These are phyloP conservation scores for Emiliania huxleyi DNA, from an alignment of 78 protist species.

Conservation along the genomic window DNA sequence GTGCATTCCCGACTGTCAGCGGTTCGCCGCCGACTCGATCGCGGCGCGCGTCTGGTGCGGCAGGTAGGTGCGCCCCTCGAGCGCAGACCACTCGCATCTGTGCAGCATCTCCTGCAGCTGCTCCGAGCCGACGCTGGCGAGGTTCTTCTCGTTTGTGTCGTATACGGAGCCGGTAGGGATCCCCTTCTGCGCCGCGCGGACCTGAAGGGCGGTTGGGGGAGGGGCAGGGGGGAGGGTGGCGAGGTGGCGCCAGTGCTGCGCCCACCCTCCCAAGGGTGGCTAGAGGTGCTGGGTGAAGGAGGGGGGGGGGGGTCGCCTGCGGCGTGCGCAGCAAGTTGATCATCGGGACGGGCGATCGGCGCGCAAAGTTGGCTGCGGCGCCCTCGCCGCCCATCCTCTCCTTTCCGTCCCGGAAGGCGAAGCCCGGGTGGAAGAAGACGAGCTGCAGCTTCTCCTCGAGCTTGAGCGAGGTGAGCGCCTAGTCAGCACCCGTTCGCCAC, in stretches of 20 bases:
- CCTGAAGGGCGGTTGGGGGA: too few relatives aligned
- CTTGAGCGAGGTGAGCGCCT: neutral
- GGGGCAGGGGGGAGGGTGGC: too few relatives aligned
- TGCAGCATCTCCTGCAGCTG: neutral
- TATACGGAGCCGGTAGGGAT: slow-evolving; percentile 1
- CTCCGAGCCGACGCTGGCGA: neutral
- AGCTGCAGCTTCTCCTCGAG: neutral
- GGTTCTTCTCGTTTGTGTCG: neutral
- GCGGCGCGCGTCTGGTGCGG: neutral
- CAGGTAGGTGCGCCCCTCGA: neutral
- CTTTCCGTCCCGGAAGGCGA: slow-evolving; percentile 22
- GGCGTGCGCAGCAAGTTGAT: slow-evolving; percentile 20
- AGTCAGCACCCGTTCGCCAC: too few relatives aligned
- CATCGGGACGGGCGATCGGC: neutral
- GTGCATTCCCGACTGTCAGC: too few relatives aligned
- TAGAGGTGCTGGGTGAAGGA: too few relatives aligned
- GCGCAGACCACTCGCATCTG: neutral
- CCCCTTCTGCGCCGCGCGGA: slow-evolving; percentile 11
- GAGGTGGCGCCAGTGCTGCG: too few relatives aligned
- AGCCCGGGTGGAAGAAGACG: slow-evolving; percentile 29
- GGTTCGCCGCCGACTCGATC: too few relatives aligned
- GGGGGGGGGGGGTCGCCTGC: neutral
- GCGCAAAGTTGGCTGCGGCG: neutral
- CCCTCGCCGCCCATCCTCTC: neutral
- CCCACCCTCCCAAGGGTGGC: too few relatives aligned